phyloP scores from a whole-genome alignment of 192 early-diverging fungal genomes.

The Podila epigama region DNA sequence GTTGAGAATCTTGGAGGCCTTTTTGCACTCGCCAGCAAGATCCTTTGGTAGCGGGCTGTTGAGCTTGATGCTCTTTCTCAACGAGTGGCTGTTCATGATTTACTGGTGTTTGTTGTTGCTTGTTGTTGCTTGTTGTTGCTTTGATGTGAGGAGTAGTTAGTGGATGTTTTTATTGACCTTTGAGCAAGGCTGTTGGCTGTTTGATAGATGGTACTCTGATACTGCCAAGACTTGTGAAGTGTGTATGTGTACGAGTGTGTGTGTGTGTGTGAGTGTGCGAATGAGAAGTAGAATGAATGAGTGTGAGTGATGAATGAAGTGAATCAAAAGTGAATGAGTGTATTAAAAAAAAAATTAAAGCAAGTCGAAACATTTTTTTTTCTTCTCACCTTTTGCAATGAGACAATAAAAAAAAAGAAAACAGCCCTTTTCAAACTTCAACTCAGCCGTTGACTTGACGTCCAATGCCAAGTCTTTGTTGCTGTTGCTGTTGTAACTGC shows the following conservation, averaged over 20 bases:
- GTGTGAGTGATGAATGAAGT: not conserved
- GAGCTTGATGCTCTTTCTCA: constrained; percentile 2
- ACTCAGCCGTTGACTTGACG: too few species aligned
- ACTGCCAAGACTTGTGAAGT: too few species aligned
- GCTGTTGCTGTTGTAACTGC: not conserved
- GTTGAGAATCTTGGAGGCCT: constrained; percentile 50
- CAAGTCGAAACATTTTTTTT: not conserved
- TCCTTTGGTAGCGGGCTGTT: constrained; percentile 50
- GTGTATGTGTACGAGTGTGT: not conserved
- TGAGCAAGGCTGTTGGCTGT: too few species aligned
- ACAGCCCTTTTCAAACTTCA: too few species aligned
- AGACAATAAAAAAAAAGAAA: too few species aligned
- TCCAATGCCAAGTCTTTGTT: not conserved
- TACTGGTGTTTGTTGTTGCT: too few species aligned
- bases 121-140: not conserved
- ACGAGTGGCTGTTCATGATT: not conserved
- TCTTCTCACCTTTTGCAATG: too few species aligned
- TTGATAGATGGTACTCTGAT: too few species aligned
- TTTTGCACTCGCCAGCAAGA: constrained; percentile 51
- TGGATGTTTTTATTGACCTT: too few species aligned
- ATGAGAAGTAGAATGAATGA: not conserved
- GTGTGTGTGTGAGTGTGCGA: not conserved
- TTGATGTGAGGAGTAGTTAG: not conserved
- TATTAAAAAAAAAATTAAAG: too few species aligned
- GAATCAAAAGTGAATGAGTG: not conserved